phyloP scores from a whole-genome alignment of 2,329 filamentous ascomycete genomes.

The Pseudocercospora crystallina region DNA sequence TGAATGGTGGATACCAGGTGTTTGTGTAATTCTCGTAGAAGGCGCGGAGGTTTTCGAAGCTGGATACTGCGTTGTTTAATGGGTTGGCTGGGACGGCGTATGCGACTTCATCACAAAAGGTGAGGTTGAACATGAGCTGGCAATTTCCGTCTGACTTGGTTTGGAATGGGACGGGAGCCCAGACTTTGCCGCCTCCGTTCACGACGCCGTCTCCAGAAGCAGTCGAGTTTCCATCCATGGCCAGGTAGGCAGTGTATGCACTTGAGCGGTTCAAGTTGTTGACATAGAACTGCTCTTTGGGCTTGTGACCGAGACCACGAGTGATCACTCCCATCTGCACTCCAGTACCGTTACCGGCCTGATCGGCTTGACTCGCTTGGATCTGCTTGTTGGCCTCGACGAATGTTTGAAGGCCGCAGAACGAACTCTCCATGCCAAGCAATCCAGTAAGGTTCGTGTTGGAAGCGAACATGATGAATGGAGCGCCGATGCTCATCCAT shows the following conservation, averaged over 20 bases:
- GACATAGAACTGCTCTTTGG: conserved; percentile 87
- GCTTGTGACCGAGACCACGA: conserved; percentile 63
- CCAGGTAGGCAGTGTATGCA: conserved; percentile 71
- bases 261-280: conserved; percentile 70
- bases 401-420: conserved; percentile 67
- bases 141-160: conserved; percentile 85
- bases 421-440: conserved; percentile 73
- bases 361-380: conserved; percentile 52
- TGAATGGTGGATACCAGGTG: conserved; percentile 72
- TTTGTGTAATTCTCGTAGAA: conserved; percentile 78
- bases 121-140: conserved; percentile 79
- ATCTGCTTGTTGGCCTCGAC: conserved; percentile 62
- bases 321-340: conserved; percentile 64
- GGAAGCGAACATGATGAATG: conserved; percentile 75
- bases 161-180: conserved; percentile 66
- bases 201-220: conserved; percentile 55
- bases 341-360: conserved; percentile 46
- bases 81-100: conserved; percentile 88
- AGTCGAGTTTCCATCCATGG: conserved; percentile 58
- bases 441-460: conserved; percentile 60
- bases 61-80: conserved; percentile 50
- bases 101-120: conserved; percentile 83
- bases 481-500: conserved; percentile 59
- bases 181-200: conserved; percentile 76
- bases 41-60: conserved; percentile 54